Base-by-base conservation (phyloP, 2,329 filamentous ascomycete genomes). In the Xylaria sp. region DNA sequence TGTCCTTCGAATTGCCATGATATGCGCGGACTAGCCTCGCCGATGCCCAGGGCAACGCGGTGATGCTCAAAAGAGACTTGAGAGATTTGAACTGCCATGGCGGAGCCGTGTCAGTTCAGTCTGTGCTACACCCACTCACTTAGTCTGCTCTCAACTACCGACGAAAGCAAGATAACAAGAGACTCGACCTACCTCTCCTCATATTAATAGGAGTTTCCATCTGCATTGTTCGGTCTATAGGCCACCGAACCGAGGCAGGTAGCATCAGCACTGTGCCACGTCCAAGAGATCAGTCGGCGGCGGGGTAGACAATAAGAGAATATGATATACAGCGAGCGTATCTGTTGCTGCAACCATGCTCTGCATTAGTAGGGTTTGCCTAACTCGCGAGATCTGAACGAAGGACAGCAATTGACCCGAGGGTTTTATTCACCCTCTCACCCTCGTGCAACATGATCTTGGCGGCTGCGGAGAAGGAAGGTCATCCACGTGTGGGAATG, bases 1-100 rank as follows among this genome's bases (percentile, higher is more conserved):
- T 78, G 74, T 1, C 82, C 81, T 3, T 77, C 77, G 55, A 85
- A 84, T 4, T 79, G 73, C 84, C 84, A 86, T 1, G 84, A 85
- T 52, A 86, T 81, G 0, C 84, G 79, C 9, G 84, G 84, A 10
- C 76, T 63, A 0, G 77, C 72, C 63, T 85, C 83, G 2, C 78
- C 82, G 34, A 86, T 84, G 6, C 84, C 84, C 2, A 86, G 72
- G 20, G 81, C 78, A 3, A 73, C 65, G 1, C 77, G 78, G 44
- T 84, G 81, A 58, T 84, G 82, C 72, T 84, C 82, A 62, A 84
- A 83, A 48, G 76, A 78, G 10, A 84, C 65, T 44, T 78, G 76
- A 0, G 79, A 78, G 12, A 84, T 82, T 10, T 78, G 78, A 5
- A 83, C 76, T 41, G 80, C 76, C 81, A 82, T 83, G 13, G 6